Percentiles rank a stretch among this genome's conserved stretches.
These are phyloP conservation scores for Citrus glauca DNA, from an alignment of 345 rosid genomes.

Conservation along the genomic window DNA sequence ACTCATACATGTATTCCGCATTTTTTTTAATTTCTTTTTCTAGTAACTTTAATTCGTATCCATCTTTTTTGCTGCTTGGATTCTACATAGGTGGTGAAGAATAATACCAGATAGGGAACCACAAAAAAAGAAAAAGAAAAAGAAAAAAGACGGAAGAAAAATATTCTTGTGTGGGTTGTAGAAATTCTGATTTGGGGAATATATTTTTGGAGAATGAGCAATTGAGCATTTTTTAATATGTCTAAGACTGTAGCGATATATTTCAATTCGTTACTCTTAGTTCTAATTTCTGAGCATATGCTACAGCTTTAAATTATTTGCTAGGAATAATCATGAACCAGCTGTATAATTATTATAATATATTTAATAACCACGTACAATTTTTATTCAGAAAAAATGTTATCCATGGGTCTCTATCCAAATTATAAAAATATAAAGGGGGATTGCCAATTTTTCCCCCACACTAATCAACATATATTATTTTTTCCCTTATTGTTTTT, in stretches of 20 bases:
- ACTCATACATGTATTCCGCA: not conserved
- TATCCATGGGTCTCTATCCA: too few relatives aligned
- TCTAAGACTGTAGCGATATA: not conserved
- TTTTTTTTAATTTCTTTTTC: not conserved
- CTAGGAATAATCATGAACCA: not conserved
- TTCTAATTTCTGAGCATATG: not conserved
- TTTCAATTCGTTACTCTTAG: not conserved
- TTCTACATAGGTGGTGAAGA: constrained; percentile 27
- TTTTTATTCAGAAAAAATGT: too few relatives aligned
- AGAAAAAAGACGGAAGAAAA: not conserved
- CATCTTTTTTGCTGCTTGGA: constrained; percentile 17
- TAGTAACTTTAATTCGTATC: constrained; percentile 10
- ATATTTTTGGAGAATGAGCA: constrained; percentile 13
- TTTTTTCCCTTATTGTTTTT: too few relatives aligned
- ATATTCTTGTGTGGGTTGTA: constrained; percentile 20
- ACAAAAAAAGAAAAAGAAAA: not conserved
- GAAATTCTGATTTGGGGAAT: constrained; percentile 36
- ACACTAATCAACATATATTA: too few relatives aligned
- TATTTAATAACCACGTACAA: too few relatives aligned
- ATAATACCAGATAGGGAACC: constrained; percentile 26
- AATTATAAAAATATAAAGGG: too few relatives aligned
- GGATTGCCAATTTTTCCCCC: too few relatives aligned
- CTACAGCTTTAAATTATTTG: not conserved
- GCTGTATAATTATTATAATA: too few relatives aligned
- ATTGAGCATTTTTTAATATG: not conserved